These are phyloP conservation scores for Aspergillus taichungensis DNA, from an alignment of 495 filamentous ascomycete genomes.

Conservation along the genomic window DNA sequence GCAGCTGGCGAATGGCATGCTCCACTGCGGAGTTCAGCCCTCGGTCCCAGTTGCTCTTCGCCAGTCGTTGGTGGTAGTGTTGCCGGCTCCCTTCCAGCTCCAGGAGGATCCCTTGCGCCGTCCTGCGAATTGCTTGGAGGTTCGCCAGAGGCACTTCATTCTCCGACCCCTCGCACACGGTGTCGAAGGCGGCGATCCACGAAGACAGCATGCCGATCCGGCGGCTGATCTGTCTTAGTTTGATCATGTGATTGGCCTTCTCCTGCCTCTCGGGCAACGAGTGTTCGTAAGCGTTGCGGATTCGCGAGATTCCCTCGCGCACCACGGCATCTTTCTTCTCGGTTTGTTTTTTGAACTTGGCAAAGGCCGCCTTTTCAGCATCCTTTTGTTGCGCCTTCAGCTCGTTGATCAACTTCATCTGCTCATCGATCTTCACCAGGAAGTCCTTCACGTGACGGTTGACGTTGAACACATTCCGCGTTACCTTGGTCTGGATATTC, in stretches of 20 bases:
- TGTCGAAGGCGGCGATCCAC: slow-evolving; percentile 91
- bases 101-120: slow-evolving; percentile 74
- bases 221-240: slow-evolving; percentile 72
- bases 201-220: slow-evolving; percentile 74
- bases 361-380: slow-evolving; percentile 74
- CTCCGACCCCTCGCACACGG: slow-evolving; percentile 62
- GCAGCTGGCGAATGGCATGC: slow-evolving; percentile 70
- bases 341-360: slow-evolving; percentile 79
- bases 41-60: slow-evolving; percentile 77
- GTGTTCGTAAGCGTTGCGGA: slow-evolving; percentile 79
- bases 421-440: slow-evolving; percentile 94
- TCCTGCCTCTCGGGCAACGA: slow-evolving; percentile 71
- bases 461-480: slow-evolving; percentile 96
- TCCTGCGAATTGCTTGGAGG: slow-evolving; percentile 70
- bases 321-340: slow-evolving; percentile 73
- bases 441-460: slow-evolving; percentile 99
- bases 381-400: slow-evolving; percentile 88
- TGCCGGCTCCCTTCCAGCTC: slow-evolving; percentile 86
- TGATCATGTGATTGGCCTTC: slow-evolving; percentile 70
- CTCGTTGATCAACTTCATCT: slow-evolving; percentile 87
- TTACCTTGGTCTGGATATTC: slow-evolving; percentile 99
- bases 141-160: slow-evolving; percentile 56
- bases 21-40: slow-evolving; percentile 79
- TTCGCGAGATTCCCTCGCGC: slow-evolving; percentile 71
- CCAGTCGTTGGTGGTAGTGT: slow-evolving; percentile 75